A percentile compares a stretch with the other conserved stretches of the same genome.
These are phyloP conservation scores for Otatea glauca DNA, from an alignment of 176 grass and related monocot species.

Conservation along the genomic window DNA sequence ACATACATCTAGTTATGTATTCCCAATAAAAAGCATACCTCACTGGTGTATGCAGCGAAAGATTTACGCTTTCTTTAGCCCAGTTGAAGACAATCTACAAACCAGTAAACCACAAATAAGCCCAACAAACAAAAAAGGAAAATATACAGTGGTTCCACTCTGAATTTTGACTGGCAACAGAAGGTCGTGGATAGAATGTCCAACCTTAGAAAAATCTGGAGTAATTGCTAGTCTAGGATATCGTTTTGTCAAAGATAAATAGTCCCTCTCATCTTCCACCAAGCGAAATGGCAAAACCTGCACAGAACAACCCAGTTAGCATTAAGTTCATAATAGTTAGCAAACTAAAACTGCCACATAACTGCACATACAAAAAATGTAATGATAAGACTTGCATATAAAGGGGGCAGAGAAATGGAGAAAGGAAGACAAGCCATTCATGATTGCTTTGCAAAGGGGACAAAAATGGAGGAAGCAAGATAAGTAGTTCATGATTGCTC, in stretches of 20 bases:
- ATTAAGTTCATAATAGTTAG: conserved; percentile 12
- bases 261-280: conserved; percentile 87
- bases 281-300: conserved; percentile 92
- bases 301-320: conserved; percentile 37
- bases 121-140: background rate
- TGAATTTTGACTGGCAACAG: conserved; percentile 16
- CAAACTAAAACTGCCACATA: background rate
- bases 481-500: background rate
- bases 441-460: background rate
- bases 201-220: conserved; percentile 96
- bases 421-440: conserved; percentile 22
- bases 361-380: conserved; percentile 11
- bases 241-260: conserved; percentile 88
- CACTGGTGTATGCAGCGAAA: conserved; percentile 87
- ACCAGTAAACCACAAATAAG: conserved; percentile 33
- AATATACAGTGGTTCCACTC: background rate
- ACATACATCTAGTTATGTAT: conserved; percentile 23
- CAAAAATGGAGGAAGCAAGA: conserved; percentile 26
- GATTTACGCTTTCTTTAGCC: conserved; percentile 76
- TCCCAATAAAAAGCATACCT: conserved; percentile 62
- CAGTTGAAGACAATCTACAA: conserved; percentile 83
- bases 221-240: conserved; percentile 85
- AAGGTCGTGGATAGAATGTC: conserved; percentile 18
- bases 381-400: conserved; percentile 12
- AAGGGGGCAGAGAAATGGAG: conserved; percentile 12